Evolutionary conservation across 345 rosid genomes (phyloP).

Genomic region (Hypericum androsaemum): DNA sequence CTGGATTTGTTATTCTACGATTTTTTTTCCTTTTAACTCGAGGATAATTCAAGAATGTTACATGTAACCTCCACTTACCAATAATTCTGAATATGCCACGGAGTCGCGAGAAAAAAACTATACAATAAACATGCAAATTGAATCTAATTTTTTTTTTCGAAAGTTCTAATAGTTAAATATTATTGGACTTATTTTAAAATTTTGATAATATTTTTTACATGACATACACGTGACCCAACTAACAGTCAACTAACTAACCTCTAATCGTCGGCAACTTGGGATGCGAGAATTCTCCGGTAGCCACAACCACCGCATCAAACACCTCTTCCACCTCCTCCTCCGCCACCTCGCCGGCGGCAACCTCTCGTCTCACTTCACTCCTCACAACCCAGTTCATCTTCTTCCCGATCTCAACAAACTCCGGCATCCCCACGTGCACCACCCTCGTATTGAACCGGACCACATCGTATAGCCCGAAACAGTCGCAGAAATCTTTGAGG

Average conservation of each 20-base stretch:
- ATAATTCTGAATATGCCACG: too few relatives aligned
- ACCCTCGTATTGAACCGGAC: slow-evolving; percentile 71
- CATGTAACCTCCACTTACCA: too few relatives aligned
- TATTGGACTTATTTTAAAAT: too few relatives aligned
- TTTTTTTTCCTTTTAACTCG: too few relatives aligned
- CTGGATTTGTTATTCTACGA: too few relatives aligned
- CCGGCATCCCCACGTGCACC: slow-evolving; percentile 64
- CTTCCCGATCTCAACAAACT: slow-evolving; percentile 30
- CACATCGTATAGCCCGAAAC: slow-evolving; percentile 59
- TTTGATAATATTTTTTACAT: too few relatives aligned
- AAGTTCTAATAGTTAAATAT: too few relatives aligned
- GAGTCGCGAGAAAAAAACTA: background rate
- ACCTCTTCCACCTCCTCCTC: slow-evolving; percentile 52
- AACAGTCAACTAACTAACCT: slow-evolving; percentile 30
- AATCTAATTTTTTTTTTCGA: background rate
- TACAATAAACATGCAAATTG: background rate
- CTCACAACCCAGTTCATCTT: slow-evolving; percentile 64
- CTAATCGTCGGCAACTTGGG: slow-evolving; percentile 70
- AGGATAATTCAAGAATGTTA: too few relatives aligned
- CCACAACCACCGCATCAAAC: slow-evolving; percentile 86
- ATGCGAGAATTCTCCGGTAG: slow-evolving; percentile 80
- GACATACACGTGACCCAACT: too few relatives aligned
- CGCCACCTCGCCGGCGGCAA: slow-evolving; percentile 8
- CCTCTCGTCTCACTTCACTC: slow-evolving; percentile 18
- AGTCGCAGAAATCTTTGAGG: slow-evolving; percentile 58